phyloP scores from a whole-genome alignment of 305 asterid species.

The Solanum hybrid region DNA sequence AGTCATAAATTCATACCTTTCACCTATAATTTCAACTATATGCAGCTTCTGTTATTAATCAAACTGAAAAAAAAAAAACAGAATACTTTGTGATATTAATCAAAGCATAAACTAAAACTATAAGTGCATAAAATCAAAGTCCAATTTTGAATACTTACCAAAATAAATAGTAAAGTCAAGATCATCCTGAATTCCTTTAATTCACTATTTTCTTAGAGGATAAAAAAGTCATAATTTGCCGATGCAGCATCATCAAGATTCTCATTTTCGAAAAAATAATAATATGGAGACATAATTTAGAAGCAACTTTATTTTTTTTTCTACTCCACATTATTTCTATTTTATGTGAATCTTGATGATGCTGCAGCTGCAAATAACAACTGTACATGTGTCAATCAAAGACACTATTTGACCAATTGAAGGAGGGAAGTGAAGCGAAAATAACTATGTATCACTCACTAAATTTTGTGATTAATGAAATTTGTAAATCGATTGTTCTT shows the following conservation, averaged over 20 bases:
- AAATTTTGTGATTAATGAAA: background rate
- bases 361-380: constrained; percentile 26
- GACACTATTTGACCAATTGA: background rate
- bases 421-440: background rate
- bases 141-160: background rate
- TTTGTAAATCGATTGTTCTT: background rate
- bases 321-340: background rate
- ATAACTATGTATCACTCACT: background rate
- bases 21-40: background rate
- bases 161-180: background rate
- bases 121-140: background rate
- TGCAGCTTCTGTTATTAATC: background rate
- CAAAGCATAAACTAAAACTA: background rate
- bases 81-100: background rate
- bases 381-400: background rate
- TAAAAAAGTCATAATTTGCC: constrained; percentile 8
- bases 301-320: background rate
- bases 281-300: background rate
- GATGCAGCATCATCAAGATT: constrained; percentile 40
- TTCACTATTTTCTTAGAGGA: background rate
- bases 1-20: background rate
- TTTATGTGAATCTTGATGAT: constrained; percentile 25
- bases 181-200: background rate
- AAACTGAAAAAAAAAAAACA: background rate
- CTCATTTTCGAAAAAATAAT: constrained; percentile 5